Conservation (phyloP, 1,139 yeast species). For the Suhomyces anneliseae region DNA sequence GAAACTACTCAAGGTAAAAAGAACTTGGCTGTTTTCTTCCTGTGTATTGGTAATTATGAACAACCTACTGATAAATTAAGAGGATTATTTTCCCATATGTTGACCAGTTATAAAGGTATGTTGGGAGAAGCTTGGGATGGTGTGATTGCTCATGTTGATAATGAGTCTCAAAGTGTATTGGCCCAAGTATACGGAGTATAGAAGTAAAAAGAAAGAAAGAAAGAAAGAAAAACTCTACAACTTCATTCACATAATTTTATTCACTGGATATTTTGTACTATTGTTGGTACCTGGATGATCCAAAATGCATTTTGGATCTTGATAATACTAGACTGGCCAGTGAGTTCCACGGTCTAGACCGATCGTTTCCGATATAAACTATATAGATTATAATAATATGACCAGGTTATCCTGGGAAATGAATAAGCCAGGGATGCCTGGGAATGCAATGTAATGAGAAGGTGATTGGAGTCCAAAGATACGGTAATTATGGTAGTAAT, state of each 20-base stretch:
- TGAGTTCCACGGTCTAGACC: too few species aligned
- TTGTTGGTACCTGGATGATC: too few species aligned
- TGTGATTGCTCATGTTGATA: conserved; percentile 34
- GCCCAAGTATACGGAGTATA: conserved; percentile 23
- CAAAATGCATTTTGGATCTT: too few species aligned
- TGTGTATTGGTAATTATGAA: conserved; percentile 62
- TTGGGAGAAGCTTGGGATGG: conserved; percentile 47
- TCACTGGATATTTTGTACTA: too few species aligned
- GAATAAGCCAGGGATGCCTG: not conserved
- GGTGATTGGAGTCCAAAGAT: too few species aligned
- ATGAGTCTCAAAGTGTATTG: conserved; percentile 28
- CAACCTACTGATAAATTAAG: conserved; percentile 50
- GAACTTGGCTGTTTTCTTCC: conserved; percentile 56
- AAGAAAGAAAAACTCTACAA: not conserved
- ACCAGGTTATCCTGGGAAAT: not conserved
- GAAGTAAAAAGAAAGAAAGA: not conserved
- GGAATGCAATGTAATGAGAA: too few species aligned
- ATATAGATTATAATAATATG: not conserved
- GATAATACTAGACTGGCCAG: too few species aligned
- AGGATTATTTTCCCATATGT: conserved; percentile 44
- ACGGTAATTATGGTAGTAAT: too few species aligned
- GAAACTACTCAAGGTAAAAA: conserved; percentile 46
- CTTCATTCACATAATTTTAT: too few species aligned
- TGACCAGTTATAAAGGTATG: conserved; percentile 47
- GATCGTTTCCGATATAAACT: not conserved